phyloP scores from a whole-genome alignment of 73 alveolate species.

The Blepharisma japonicum region DNA sequence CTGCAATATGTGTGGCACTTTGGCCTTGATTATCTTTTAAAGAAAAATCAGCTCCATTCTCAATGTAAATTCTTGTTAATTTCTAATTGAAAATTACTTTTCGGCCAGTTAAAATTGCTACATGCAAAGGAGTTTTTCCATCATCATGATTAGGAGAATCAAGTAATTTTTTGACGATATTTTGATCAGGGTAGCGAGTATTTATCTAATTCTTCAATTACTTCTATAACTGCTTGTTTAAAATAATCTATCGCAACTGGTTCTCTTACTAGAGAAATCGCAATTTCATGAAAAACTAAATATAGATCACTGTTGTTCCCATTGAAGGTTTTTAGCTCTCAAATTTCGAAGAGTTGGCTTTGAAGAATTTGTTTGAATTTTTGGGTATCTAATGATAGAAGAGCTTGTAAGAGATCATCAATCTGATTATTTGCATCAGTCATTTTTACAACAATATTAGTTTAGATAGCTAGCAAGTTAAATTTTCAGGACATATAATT shows the following conservation, averaged over 20 bases:
- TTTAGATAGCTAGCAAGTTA: too few relatives aligned
- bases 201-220: too few relatives aligned
- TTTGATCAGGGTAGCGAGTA: too few relatives aligned
- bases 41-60: not conserved
- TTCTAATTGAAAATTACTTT: constrained; percentile 3
- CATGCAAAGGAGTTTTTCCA: not conserved
- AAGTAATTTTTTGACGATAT: too few relatives aligned
- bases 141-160: not conserved
- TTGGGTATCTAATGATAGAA: too few relatives aligned
- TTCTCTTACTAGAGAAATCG: not conserved
- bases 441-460: too few relatives aligned
- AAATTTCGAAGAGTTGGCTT: not conserved
- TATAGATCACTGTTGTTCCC: constrained; percentile 14
- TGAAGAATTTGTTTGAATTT: too few relatives aligned
- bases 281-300: constrained; percentile 11
- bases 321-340: not conserved
- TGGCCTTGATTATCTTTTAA: not conserved
- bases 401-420: too few relatives aligned
- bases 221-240: too few relatives aligned
- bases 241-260: too few relatives aligned
- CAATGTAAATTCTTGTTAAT: not conserved
- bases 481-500: too few relatives aligned
- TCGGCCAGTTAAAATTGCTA: not conserved
- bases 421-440: too few relatives aligned
- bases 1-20: not conserved